Evolutionary conservation across 495 filamentous ascomycete species (phyloP).

Genomic region (Lasiosphaeria ovina): DNA sequence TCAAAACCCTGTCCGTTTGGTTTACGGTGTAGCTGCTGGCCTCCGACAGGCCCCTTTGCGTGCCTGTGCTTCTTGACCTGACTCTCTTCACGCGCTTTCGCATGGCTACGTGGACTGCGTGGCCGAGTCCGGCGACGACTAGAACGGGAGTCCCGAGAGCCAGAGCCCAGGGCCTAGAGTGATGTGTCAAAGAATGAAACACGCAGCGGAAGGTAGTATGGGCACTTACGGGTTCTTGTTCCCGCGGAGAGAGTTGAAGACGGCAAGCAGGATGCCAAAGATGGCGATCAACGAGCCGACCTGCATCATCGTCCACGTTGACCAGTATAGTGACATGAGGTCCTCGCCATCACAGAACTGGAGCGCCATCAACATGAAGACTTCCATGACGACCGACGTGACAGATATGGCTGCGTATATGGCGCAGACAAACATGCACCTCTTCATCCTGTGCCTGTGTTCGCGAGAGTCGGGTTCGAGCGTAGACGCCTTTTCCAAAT

Average conservation of each 20-base stretch:
- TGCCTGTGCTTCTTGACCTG: constrained; percentile 17
- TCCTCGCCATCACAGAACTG: constrained; percentile 51
- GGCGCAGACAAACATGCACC: constrained; percentile 35
- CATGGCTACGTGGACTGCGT: constrained; percentile 37
- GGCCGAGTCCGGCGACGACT: constrained; percentile 44
- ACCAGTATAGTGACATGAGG: constrained; percentile 49
- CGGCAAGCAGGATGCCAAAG: constrained; percentile 41
- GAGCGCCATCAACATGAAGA: constrained; percentile 40
- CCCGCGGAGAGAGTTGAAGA: constrained; percentile 37
- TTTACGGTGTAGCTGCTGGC: constrained; percentile 14
- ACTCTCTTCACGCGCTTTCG: constrained; percentile 26
- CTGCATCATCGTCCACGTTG: constrained; percentile 47
- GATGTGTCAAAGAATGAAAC: constrained; percentile 9
- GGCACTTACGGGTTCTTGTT: constrained; percentile 40
- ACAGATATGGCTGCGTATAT: constrained; percentile 33
- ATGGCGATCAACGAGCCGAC: constrained; percentile 50
- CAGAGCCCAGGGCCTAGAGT: constrained; percentile 41
- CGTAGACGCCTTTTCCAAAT: constrained; percentile 17
- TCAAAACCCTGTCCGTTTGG: constrained; percentile 16
- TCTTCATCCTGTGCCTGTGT: constrained; percentile 23
- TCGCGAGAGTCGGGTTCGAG: constrained; percentile 23
- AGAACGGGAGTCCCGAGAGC: constrained; percentile 51
- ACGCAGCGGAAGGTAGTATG: not conserved
- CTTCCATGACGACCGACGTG: constrained; percentile 40
- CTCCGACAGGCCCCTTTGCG: constrained; percentile 16